Evolutionary conservation across 2,329 filamentous ascomycete species (phyloP).

Genomic region (Fusarium nisikadoi): DNA sequence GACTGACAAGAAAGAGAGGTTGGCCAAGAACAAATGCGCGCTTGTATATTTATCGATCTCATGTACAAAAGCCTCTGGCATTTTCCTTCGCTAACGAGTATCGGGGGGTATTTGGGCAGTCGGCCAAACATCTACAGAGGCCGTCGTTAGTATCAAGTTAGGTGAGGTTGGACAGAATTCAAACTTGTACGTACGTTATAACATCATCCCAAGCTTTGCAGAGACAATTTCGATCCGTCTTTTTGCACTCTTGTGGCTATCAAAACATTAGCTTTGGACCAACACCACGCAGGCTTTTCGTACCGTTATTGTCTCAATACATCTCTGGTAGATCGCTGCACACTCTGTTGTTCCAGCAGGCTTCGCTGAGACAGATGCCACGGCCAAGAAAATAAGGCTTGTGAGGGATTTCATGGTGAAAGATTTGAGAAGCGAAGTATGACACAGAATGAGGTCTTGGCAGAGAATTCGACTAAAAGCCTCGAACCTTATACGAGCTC

Average conservation of each 20-base stretch:
- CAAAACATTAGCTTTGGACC: background rate
- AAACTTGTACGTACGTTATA: background rate
- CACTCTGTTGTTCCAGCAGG: background rate
- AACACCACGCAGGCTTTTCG: accelerated
- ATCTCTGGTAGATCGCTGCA: slow-evolving; percentile 2
- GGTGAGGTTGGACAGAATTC: accelerated
- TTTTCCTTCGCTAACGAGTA: slow-evolving; percentile 17
- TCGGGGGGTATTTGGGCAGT: background rate
- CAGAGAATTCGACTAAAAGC: background rate
- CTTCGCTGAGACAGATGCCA: background rate
- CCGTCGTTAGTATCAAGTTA: accelerated
- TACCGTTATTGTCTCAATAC: slow-evolving; percentile 15
- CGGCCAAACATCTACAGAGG: background rate
- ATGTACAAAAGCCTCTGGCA: slow-evolving; percentile 4
- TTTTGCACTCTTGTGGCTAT: slow-evolving; percentile 6
- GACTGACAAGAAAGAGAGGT: no score
- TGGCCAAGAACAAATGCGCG: background rate
- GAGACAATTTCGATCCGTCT: background rate
- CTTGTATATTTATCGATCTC: background rate
- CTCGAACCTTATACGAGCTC: background rate
- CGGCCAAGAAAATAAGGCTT: background rate
- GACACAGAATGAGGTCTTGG: background rate
- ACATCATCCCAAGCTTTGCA: slow-evolving; percentile 13
- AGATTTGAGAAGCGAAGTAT: accelerated
- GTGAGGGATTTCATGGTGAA: background rate